phyloP scores from a whole-genome alignment of 768 basidiomycete species.

The Russula abietina region DNA sequence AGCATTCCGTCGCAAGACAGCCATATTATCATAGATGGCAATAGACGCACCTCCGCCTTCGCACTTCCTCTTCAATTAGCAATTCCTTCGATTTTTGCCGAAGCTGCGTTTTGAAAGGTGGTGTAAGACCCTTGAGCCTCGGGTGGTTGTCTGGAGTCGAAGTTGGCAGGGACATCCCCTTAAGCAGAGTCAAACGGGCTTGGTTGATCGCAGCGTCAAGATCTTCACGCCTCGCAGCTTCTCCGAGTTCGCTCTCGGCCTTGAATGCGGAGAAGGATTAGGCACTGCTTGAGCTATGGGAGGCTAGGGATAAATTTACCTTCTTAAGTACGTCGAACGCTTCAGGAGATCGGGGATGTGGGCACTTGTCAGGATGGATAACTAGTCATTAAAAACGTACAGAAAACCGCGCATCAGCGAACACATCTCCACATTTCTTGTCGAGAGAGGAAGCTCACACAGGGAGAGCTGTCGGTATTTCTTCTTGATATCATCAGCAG shows the following conservation, averaged over 20 bases:
- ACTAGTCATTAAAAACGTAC: constrained; percentile 55
- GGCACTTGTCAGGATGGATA: constrained; percentile 97
- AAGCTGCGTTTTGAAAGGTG: constrained; percentile 62
- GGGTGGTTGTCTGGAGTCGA: constrained; percentile 56
- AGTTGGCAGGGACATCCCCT: constrained; percentile 53
- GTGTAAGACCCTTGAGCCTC: constrained; percentile 46
- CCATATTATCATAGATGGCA: neutral
- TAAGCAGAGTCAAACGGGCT: constrained; percentile 65
- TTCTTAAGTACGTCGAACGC: constrained; percentile 94
- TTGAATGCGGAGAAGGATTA: constrained; percentile 30
- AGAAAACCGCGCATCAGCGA: constrained; percentile 21
- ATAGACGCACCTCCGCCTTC: constrained; percentile 66
- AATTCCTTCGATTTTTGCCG: constrained; percentile 73
- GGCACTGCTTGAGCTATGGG: neutral
- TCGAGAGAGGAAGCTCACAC: constrained; percentile 44
- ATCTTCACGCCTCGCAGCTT: constrained; percentile 73
- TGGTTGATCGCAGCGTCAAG: constrained; percentile 73
- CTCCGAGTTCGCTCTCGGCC: constrained; percentile 81
- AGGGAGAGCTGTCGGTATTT: constrained; percentile 81
- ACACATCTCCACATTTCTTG: constrained; percentile 12
- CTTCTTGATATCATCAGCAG: constrained; percentile 82
- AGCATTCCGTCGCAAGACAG: constrained; percentile 6
- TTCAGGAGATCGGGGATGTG: constrained; percentile 82
- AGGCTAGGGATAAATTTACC: constrained; percentile 36
- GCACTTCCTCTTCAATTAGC: constrained; percentile 84